These are phyloP conservation scores for Lichtheimia corymbifera DNA, from an alignment of 371 early-diverging fungal genomes.

Conservation along the genomic window DNA sequence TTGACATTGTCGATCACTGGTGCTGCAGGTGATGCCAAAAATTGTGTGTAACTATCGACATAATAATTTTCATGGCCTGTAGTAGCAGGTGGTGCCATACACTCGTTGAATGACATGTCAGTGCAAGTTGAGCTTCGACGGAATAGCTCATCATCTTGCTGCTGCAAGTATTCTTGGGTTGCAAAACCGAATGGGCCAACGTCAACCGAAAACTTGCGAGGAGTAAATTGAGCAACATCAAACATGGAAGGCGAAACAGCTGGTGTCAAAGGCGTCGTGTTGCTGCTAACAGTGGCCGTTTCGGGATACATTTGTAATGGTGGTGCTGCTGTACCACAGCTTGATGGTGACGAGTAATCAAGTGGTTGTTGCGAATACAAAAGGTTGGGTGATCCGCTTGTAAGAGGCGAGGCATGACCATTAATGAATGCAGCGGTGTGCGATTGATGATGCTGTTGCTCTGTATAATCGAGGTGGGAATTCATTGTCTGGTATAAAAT, in stretches of 20 bases:
- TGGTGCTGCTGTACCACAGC: conserved; percentile 1
- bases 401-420: neutral
- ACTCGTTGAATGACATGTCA: conserved; percentile 7
- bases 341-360: neutral
- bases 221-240: conserved; percentile 16
- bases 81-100: neutral
- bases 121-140: conserved; percentile 20
- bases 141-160: conserved; percentile 31
- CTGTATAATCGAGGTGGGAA: too few relatives aligned
- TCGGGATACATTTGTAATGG: neutral
- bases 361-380: conserved; percentile 4
- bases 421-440: too few relatives aligned
- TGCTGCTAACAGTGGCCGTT: neutral
- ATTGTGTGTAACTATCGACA: neutral
- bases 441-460: too few relatives aligned
- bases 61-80: neutral
- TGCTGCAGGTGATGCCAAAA: neutral
- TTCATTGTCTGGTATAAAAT: too few relatives aligned
- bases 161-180: conserved; percentile 23
- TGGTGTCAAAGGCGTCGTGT: conserved; percentile 21
- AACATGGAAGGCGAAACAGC: conserved; percentile 26
- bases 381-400: neutral
- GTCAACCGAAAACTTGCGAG: conserved; percentile 47
- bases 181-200: conserved; percentile 48
- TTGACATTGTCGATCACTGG: neutral